phyloP scores from a whole-genome alignment of 2,329 filamentous ascomycete species.

The Alternaria angustiovoidea region DNA sequence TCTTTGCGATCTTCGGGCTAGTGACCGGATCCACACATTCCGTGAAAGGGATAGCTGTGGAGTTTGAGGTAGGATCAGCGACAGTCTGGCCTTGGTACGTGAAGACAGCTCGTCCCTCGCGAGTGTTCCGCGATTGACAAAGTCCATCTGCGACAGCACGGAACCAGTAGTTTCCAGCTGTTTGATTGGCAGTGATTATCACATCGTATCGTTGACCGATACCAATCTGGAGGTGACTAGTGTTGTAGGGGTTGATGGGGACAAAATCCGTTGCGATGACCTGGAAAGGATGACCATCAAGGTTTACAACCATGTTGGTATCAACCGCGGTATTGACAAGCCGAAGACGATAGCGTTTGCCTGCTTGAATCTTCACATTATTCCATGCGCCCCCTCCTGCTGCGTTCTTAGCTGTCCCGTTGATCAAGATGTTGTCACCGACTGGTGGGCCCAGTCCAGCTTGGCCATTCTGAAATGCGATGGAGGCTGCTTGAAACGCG shows the following conservation, averaged over 20 bases:
- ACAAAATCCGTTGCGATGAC: constrained; percentile 47
- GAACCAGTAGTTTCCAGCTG: constrained; percentile 46
- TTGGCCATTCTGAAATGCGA: constrained; percentile 32
- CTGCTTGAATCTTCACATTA: constrained; percentile 41
- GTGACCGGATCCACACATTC: constrained; percentile 49
- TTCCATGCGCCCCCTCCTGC: constrained; percentile 43
- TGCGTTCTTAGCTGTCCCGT: constrained; percentile 64
- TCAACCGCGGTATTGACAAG: constrained; percentile 62
- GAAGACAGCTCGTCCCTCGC: constrained; percentile 50
- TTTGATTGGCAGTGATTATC: constrained; percentile 45
- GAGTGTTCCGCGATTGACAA: constrained; percentile 33
- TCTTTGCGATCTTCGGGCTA: constrained; percentile 47
- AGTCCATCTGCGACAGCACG: constrained; percentile 35
- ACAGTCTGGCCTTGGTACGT: constrained; percentile 48
- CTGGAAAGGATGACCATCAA: constrained; percentile 42
- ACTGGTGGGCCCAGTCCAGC: constrained; percentile 40
- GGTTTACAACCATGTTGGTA: constrained; percentile 33
- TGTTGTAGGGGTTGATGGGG: constrained; percentile 43
- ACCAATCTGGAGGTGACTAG: constrained; percentile 49
- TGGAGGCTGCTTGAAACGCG: constrained; percentile 37
- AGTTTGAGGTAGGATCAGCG: constrained; percentile 45
- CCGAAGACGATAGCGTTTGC: constrained; percentile 64
- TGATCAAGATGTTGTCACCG: constrained; percentile 58
- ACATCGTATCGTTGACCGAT: constrained; percentile 52
- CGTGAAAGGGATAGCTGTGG: constrained; percentile 32